Percentiles rank a stretch among this genome's conserved stretches.
phyloP scores from a whole-genome alignment of 2,329 filamentous ascomycete species.

The Xylariomycetidae sp. region DNA sequence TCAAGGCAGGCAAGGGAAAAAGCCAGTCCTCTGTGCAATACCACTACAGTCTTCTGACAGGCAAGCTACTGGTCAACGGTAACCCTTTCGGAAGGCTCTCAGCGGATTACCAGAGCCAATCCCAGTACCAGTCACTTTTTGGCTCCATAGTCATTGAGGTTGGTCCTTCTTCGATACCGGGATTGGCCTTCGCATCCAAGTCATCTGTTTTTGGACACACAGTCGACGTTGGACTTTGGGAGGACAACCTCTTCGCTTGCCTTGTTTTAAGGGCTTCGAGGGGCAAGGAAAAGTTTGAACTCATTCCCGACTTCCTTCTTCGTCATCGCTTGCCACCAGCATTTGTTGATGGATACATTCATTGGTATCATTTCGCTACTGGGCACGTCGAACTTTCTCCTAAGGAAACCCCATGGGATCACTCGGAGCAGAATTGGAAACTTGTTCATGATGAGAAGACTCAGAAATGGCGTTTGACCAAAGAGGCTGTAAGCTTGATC shows the following conservation, averaged over 20 bases:
- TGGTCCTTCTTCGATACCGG: conserved; percentile 30
- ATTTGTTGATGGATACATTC: too few species aligned
- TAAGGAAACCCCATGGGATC: conserved; percentile 19
- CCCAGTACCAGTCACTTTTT: conserved; percentile 40
- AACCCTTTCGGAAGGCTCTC: conserved; percentile 44
- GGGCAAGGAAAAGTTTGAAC: background rate
- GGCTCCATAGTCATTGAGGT: conserved; percentile 37
- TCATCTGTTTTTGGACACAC: conserved; percentile 22
- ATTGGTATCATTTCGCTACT: conserved; percentile 37
- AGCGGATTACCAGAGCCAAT: conserved; percentile 33
- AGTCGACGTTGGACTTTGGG: conserved; percentile 34
- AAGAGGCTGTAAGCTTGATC: background rate
- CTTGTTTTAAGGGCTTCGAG: background rate
- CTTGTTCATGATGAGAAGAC: conserved; percentile 6
- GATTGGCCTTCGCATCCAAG: conserved; percentile 38
- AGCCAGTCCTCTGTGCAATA: conserved; percentile 21
- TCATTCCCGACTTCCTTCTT: background rate
- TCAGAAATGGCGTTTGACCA: background rate
- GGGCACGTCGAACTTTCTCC: conserved; percentile 30
- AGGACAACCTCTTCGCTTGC: conserved; percentile 7
- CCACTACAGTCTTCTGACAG: conserved; percentile 47
- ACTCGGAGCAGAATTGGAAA: conserved; percentile 16
- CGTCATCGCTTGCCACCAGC: too few species aligned
- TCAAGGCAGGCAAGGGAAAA: background rate
- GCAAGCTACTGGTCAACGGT: conserved; percentile 48